Base-by-base conservation (phyloP, 2,329 filamentous ascomycete species). In the Grosmannia serpens region DNA sequence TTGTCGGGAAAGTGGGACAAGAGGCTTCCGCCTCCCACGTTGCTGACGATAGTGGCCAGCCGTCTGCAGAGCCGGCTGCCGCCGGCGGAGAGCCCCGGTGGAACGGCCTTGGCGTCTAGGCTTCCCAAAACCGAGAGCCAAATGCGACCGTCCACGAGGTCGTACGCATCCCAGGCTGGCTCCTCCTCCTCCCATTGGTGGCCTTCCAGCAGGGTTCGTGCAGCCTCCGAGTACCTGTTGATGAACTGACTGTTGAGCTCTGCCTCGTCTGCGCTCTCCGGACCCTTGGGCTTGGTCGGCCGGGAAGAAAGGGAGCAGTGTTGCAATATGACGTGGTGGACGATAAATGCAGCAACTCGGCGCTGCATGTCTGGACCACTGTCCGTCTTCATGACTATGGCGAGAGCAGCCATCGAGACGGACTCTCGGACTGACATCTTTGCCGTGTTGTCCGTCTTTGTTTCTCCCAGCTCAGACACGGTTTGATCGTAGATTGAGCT, bases 61-160 rank as follows among this genome's bases (percentile, higher is more conserved):
- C 31, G 27, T 4, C 27, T 27, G 20, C 41, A 29, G 26, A 13
- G 26, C 15, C 2, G 10, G 41, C n/a, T 13, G 10, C 33, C 41
- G 2, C 11, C 20, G n/a, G 26, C 27, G 1, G 46, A 38, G 35
- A 38, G 41, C 5, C 41, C 41, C 41, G 20, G 17, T 2, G 41
- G 41, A 44, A n/a, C 41, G 5, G 41, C 41, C 8, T 26, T 47
- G 5, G 51, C 13, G 2, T 35, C 22, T 4, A 50, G n/a, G n/a
- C 27, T 49, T 31, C 29, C 29, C 22, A 50, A 26, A 3, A 59
- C 17, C 5, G 55, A 58, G 6, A 27, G 46, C 11, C 64, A 61
- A 8, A 67, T 33, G 24, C 65, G 60, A 1, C 66, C 66, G 33
- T 68, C 66, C 46, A 69, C 13, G 2, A 64, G 49, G 51, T 65